Base-by-base conservation (phyloP, 2,329 filamentous ascomycete species). In the Lachnellula subtilissima region DNA sequence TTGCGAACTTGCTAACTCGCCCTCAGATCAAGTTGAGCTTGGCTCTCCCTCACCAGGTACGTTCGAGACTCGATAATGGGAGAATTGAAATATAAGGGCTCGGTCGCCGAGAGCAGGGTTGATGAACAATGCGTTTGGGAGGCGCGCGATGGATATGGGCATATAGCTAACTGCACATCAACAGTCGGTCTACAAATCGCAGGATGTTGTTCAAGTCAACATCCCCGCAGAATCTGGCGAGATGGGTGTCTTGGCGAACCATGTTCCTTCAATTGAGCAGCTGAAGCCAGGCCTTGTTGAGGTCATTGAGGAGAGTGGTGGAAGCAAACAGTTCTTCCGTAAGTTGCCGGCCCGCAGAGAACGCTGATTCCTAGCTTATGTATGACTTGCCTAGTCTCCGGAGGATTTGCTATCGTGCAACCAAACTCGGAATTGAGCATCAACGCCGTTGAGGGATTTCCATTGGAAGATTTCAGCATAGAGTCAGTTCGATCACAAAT, bases 241-340 rank as follows among this genome's bases (percentile, higher is more conserved):
- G 70, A 99, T 99, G 94, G 94, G 94, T 88, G 88, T 99, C 70
- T 88, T 99, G 73, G 94, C 94, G 75, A 95, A 94, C 83, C 94
- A 99, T 85, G 94, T 99, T 70, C 92, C 94, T 64, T 91, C 92
- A 61, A 97, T 99, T 73, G 94, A 99, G 83, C 94, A 99, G 83
- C 83, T 99, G 76, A 96, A 95, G 85, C 92, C 94, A 60, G 94
- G 94, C 71, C 79, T 97, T 67, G 83, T 99, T 67, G 93, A 97
- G 82, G 83, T 99, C 72, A 85, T 97, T 67, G 93, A 97, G 82
- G 94, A 99, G 84, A 84, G 79, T 72, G 89, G 91, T 72, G 81
- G 81, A 72, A 80, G 75, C 88, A 99, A 99, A 86, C 90, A 95
- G 78, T 99, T 94, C 82, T 99, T 99, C 88, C 84, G 92, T 96